These are phyloP conservation scores for Phlyctochytrium planicorne DNA, from an alignment of 192 early-diverging fungal species.

Conservation along the genomic window DNA sequence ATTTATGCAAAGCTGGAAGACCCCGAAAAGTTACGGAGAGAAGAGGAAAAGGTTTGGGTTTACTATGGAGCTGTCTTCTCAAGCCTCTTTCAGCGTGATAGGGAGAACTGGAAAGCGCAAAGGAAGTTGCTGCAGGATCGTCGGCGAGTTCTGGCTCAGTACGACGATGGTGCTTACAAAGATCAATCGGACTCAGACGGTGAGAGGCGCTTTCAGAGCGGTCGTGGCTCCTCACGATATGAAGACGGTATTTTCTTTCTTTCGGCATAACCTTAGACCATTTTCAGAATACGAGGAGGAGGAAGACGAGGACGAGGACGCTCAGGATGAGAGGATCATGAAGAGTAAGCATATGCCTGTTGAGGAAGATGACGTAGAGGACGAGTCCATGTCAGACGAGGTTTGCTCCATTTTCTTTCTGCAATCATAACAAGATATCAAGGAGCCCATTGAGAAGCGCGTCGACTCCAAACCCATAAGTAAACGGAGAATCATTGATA, in stretches of 20 bases:
- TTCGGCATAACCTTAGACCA: not conserved
- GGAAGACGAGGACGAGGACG: constrained; percentile 29
- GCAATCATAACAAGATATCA: constrained; percentile 1
- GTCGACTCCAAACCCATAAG: constrained; percentile 1
- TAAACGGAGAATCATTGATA: constrained; percentile 38
- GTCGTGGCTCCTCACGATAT: not conserved
- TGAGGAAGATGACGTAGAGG: constrained; percentile 8
- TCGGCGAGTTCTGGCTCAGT: constrained; percentile 14
- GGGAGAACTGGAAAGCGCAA: constrained; percentile 56
- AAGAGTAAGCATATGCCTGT: constrained; percentile 20
- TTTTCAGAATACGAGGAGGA: constrained; percentile 23
- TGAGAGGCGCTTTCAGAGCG: constrained; percentile 13
- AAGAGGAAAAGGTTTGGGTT: constrained; percentile 54
- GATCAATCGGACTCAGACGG: constrained; percentile 38
- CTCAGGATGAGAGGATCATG: constrained; percentile 25
- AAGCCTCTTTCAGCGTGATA: constrained; percentile 38
- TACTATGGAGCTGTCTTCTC: not conserved
- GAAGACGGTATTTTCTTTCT: not conserved
- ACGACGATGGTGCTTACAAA: constrained; percentile 18
- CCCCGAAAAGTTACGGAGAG: constrained; percentile 63
- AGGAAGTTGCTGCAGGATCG: constrained; percentile 49
- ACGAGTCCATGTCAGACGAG: constrained; percentile 9
- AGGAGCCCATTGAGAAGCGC: not conserved
- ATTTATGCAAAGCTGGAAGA: constrained; percentile 64
- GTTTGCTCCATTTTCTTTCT: not conserved